phyloP scores from a whole-genome alignment of 306 rosid species.

The Sindora glabra region DNA sequence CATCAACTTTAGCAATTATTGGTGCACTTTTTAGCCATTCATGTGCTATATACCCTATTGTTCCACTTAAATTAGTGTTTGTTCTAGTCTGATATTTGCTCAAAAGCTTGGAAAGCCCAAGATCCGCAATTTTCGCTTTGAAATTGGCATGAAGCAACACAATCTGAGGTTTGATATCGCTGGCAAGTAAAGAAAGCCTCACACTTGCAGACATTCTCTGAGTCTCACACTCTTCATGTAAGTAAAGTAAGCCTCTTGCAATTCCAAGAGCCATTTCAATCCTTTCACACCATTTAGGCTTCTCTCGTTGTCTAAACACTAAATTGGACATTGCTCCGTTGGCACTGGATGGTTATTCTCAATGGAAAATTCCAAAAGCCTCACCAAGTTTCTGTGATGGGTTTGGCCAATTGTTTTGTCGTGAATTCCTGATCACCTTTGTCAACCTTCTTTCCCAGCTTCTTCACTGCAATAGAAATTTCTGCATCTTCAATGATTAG shows the following conservation, averaged over 20 bases:
- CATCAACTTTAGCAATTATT: constrained; percentile 25
- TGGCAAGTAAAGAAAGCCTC: too few species aligned
- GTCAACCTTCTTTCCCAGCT: constrained; percentile 15
- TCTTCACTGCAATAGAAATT: constrained; percentile 25
- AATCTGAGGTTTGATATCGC: constrained; percentile 33
- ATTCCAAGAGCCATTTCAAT: constrained; percentile 25
- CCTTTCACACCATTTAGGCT: constrained; percentile 27
- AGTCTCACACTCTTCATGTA: constrained; percentile 29
- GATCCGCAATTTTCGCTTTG: constrained; percentile 29
- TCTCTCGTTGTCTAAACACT: constrained; percentile 15
- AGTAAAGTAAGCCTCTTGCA: constrained; percentile 23
- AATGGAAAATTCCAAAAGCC: constrained; percentile 25
- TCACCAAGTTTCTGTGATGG: constrained; percentile 29
- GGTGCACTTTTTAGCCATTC: constrained; percentile 30
- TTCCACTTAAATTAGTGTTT: constrained; percentile 24
- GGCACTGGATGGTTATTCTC: constrained; percentile 25
- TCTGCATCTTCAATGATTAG: constrained; percentile 4
- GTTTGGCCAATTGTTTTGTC: constrained; percentile 32
- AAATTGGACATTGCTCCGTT: constrained; percentile 16
- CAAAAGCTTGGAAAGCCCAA: constrained; percentile 31
- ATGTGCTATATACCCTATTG: constrained; percentile 30
- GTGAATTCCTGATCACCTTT: constrained; percentile 21
- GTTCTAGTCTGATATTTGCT: constrained; percentile 27
- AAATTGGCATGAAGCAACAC: constrained; percentile 26
- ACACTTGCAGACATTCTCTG: constrained; percentile 30